Conservation (phyloP, 2,329 filamentous ascomycete genomes). For the Trichoderma harzianum region DNA sequence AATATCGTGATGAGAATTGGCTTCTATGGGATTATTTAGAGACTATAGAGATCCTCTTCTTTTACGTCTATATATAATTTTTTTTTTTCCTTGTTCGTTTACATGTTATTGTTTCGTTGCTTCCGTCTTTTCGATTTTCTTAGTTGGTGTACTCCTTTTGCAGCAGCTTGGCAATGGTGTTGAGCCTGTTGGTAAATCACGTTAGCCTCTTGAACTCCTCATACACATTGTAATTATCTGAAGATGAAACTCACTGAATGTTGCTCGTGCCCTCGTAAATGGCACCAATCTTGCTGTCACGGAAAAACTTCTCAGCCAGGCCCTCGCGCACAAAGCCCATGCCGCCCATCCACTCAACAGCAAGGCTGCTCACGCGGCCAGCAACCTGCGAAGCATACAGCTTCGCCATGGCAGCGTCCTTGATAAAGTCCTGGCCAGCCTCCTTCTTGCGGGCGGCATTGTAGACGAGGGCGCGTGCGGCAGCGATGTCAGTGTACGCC, state of each 20-base stretch:
- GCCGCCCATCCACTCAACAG: slow-evolving; percentile 98
- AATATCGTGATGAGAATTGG: neutral
- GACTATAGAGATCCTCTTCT: neutral
- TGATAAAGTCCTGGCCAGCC: slow-evolving; percentile 90
- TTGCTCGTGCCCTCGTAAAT: slow-evolving; percentile 93
- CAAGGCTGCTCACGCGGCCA: slow-evolving; percentile 76
- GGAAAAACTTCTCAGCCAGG: slow-evolving; percentile 94
- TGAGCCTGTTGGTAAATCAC: slow-evolving; percentile 40
- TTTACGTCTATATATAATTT: neutral
- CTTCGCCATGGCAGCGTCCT: slow-evolving; percentile 97
- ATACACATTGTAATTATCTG: too few relatives aligned
- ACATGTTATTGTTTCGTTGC: neutral
- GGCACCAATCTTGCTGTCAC: slow-evolving; percentile 97
- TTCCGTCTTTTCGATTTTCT: slow-evolving; percentile 18
- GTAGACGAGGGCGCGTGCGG: slow-evolving; percentile 87
- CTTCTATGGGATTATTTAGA: slow-evolving; percentile 12
- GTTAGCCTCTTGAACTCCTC: neutral
- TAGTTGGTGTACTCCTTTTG: slow-evolving; percentile 58
- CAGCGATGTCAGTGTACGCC: slow-evolving; percentile 88
- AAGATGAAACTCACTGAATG: slow-evolving; percentile 53
- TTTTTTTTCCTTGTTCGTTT: slow-evolving; percentile 6
- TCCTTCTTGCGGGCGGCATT: slow-evolving; percentile 98
- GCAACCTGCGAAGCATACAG: slow-evolving; percentile 92
- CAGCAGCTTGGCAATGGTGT: slow-evolving; percentile 61
- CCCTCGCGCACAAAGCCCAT: slow-evolving; percentile 99